These are phyloP conservation scores for Helianthus tuberosus DNA, from an alignment of 129 eudicot genomes.

Conservation along the genomic window DNA sequence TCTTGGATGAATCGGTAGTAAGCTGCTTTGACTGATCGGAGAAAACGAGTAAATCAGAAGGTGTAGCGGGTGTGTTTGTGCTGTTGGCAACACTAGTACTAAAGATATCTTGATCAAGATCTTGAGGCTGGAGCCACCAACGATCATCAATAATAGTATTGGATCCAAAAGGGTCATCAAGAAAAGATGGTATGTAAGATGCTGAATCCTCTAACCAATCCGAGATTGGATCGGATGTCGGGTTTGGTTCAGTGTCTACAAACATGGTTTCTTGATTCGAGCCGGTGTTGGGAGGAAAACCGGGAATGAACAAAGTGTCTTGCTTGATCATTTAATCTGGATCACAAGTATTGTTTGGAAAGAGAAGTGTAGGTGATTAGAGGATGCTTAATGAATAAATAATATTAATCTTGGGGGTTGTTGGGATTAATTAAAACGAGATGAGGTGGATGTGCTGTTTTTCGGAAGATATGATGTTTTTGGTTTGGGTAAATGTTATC, in stretches of 20 bases:
- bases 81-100: slow-evolving; percentile 31
- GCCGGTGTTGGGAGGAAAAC: slow-evolving; percentile 19
- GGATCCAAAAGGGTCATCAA: slow-evolving; percentile 60
- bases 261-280: slow-evolving; percentile 40
- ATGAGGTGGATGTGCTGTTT: slow-evolving; percentile 56
- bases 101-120: slow-evolving; percentile 44
- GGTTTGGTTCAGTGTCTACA: slow-evolving; percentile 54
- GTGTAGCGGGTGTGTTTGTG: slow-evolving; percentile 26
- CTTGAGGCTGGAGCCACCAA: slow-evolving; percentile 56
- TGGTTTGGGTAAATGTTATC: background rate
- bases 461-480: slow-evolving; percentile 70
- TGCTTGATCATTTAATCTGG: slow-evolving; percentile 41
- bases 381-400: slow-evolving; percentile 28
- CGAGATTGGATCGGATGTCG: slow-evolving; percentile 46
- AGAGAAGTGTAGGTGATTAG: background rate
- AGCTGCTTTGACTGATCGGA: slow-evolving; percentile 31
- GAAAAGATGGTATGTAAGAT: slow-evolving; percentile 60
- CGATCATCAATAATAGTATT: slow-evolving; percentile 40
- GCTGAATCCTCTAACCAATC: slow-evolving; percentile 67
- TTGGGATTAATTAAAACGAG: slow-evolving; percentile 31
- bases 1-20: slow-evolving; percentile 46
- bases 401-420: background rate
- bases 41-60: slow-evolving; percentile 29
- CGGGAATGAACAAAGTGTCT: slow-evolving; percentile 22
- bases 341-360: slow-evolving; percentile 13